These are phyloP conservation scores for Schizothecium vesticola DNA, from an alignment of 495 filamentous ascomycete genomes.

Conservation along the genomic window DNA sequence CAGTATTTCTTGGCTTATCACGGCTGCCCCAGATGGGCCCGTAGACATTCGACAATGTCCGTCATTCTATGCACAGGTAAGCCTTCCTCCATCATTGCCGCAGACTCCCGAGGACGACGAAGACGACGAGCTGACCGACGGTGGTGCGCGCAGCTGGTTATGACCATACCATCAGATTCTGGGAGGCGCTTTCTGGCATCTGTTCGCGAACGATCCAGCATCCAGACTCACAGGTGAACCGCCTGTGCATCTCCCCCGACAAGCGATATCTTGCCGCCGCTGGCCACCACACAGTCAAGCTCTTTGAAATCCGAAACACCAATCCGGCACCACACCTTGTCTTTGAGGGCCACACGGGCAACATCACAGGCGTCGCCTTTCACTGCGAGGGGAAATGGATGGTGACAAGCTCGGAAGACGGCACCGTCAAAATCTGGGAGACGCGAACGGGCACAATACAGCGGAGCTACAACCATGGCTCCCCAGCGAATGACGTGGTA, in stretches of 20 bases:
- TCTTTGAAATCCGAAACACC: constrained; percentile 95
- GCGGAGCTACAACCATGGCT: constrained; percentile 83
- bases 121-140: background rate
- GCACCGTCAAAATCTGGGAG: constrained; percentile 98
- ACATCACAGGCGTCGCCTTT: constrained; percentile 93
- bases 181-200: constrained; percentile 96
- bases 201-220: constrained; percentile 97
- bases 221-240: constrained; percentile 95
- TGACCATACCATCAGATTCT: constrained; percentile 98
- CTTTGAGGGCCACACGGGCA: constrained; percentile 92
- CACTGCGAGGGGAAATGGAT: constrained; percentile 99
- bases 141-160: constrained; percentile 66
- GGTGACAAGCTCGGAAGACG: constrained; percentile 97
- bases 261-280: constrained; percentile 94
- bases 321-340: constrained; percentile 87
- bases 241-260: constrained; percentile 96
- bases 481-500: constrained; percentile 88
- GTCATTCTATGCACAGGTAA: constrained; percentile 84
- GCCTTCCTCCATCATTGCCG: constrained; percentile 15
- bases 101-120: background rate
- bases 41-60: constrained; percentile 54
- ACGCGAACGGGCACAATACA: constrained; percentile 83
- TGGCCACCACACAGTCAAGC: constrained; percentile 89
- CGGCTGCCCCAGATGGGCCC: constrained; percentile 15
- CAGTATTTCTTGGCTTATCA: background rate